Evolutionary conservation across 2,329 filamentous ascomycete species (phyloP), one percentile per base, ranked within the genome.

Genomic region (Periconia macrospinosa): DNA sequence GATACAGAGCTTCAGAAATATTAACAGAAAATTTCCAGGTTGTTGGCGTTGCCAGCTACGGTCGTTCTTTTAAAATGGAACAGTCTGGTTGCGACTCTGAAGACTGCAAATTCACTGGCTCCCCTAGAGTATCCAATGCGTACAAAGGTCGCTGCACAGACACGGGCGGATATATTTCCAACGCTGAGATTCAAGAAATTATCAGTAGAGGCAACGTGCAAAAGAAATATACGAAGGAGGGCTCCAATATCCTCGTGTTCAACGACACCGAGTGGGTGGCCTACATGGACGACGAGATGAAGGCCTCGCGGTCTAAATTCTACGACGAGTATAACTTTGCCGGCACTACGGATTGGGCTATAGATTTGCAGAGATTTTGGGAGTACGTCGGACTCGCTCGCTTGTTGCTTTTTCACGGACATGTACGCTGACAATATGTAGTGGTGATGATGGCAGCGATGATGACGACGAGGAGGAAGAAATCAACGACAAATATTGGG

Each of bases 121-220:
- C 50, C 43, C 2, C 18, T 30, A n/a, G n/a, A 9, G 23, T 48
- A 0, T 76, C 73, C 1, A 44, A 60, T 2, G 75, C 74, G 0
- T 37, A 47, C 2, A 46, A 54, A 2, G 77, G 74, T 1, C 20
- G 30, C 1, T 79, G 76, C 55, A 79, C 76, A 1, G 55, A 51
- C 5, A 75, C 71, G 0, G 57, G 54, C 0, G 76, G 76, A 2
- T 77, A 77, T 50, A 67, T 79, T 6, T 59, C 75, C 1, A 61
- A 76, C 45, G 68, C 70, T 1, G 76, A 79, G 62, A 75, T 79
- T 44, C 9, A 58, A 2, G 62, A 70, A 9, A 71, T 76, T 50
- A 63, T 70, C 33, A 47, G 35, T 35, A 53, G 45, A 6, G 41
- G 45, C 48, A 50, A 37, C 33, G 47, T 41, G 10, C 27, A 45